Conservation (phyloP, 2,329 filamentous ascomycete species). For the Parafenestella ontariensis region DNA sequence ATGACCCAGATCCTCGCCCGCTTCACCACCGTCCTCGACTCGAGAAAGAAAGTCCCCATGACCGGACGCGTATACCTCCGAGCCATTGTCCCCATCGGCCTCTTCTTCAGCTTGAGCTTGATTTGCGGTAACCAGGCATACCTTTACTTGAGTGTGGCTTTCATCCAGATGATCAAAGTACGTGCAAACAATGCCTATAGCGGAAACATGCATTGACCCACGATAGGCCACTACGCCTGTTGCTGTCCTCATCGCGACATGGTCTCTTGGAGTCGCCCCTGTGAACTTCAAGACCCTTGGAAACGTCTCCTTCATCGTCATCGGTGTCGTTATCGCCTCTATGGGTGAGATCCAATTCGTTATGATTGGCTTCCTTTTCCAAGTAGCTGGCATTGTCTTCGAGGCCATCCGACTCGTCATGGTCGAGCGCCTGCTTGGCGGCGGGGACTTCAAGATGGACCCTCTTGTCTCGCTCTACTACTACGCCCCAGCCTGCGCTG, state of each 20-base stretch:
- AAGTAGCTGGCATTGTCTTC: constrained; percentile 78
- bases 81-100: constrained; percentile 90
- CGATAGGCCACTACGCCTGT: constrained; percentile 88
- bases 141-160: constrained; percentile 91
- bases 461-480: constrained; percentile 89
- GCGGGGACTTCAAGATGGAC: constrained; percentile 90
- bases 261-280: constrained; percentile 83
- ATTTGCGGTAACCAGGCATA: constrained; percentile 98
- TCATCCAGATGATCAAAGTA: constrained; percentile 99
- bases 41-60: constrained; percentile 96
- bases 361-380: constrained; percentile 78
- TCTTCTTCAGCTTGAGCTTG: constrained; percentile 95
- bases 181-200: constrained; percentile 10
- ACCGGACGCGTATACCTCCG: constrained; percentile 90
- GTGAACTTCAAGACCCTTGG: constrained; percentile 86
- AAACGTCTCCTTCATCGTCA: constrained; percentile 93
- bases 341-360: constrained; percentile 96
- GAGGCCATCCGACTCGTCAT: constrained; percentile 84
- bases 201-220: constrained; percentile 9
- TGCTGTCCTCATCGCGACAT: constrained; percentile 87
- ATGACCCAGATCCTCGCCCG: constrained; percentile 94
- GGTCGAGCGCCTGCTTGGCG: constrained; percentile 83
- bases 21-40: constrained; percentile 88
- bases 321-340: constrained; percentile 93
- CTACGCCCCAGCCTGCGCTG: constrained; percentile 83